Percentiles rank a stretch among this genome's conserved stretches.
These are phyloP conservation scores for Ceratocystis destructans DNA, from an alignment of 2,329 filamentous ascomycete species.

Conservation along the genomic window DNA sequence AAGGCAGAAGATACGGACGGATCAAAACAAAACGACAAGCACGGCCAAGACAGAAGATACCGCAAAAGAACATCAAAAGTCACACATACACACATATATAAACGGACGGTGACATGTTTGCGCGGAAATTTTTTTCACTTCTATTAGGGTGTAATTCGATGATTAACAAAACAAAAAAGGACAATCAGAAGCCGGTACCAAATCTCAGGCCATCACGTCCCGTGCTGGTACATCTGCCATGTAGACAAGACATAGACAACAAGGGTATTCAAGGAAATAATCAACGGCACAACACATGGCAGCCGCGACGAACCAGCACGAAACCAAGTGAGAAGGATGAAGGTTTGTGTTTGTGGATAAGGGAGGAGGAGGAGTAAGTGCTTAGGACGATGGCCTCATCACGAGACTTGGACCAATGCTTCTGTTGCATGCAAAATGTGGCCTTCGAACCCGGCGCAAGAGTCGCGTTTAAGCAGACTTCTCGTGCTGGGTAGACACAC, in stretches of 20 bases:
- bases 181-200: conserved; percentile 10
- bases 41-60: not conserved
- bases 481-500: conserved; percentile 84
- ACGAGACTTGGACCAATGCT: conserved; percentile 4
- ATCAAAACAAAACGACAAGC: not conserved
- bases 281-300: conserved; percentile 14
- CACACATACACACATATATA: not conserved
- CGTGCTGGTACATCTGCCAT: conserved; percentile 11
- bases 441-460: not conserved
- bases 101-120: not conserved
- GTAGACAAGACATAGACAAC: conserved; percentile 7
- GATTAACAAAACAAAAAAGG: conserved; percentile 11
- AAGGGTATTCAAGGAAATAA: conserved; percentile 6
- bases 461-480: conserved; percentile 52
- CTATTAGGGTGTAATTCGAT: conserved; percentile 13
- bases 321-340: conserved; percentile 1
- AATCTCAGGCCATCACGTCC: conserved; percentile 8
- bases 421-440: conserved; percentile 9
- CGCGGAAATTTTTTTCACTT: conserved; percentile 12
- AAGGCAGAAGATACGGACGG: not conserved
- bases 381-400: conserved; percentile 5
- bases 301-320: conserved; percentile 15
- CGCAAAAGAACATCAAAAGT: not conserved
- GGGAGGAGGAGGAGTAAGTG: too few relatives aligned
- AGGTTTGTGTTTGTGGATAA: not conserved